Conservation (phyloP, 2,329 filamentous ascomycete genomes). For the Paracamarosporium sp. region DNA sequence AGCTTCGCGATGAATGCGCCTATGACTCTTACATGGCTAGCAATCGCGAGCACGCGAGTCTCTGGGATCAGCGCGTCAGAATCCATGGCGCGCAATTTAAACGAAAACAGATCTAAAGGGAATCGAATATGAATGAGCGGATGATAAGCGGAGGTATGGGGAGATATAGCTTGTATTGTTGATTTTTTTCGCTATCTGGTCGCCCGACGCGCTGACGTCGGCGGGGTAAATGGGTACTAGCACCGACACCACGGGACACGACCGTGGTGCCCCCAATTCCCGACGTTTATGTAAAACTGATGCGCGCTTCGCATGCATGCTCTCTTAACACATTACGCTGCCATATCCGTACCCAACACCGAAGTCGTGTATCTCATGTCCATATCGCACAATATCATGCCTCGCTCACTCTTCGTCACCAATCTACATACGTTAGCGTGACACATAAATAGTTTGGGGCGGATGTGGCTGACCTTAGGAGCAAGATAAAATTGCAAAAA, state of each 20-base stretch:
- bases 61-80: slow-evolving; percentile 60
- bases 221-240: slow-evolving; percentile 35
- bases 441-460: not conserved
- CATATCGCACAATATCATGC: slow-evolving; percentile 23
- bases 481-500: slow-evolving; percentile 97
- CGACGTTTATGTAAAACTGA: slow-evolving; percentile 22
- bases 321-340: slow-evolving; percentile 33
- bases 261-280: slow-evolving; percentile 23
- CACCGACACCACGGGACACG: slow-evolving; percentile 23
- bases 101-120: not conserved
- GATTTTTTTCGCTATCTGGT: slow-evolving; percentile 44
- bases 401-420: slow-evolving; percentile 66
- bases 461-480: slow-evolving; percentile 76
- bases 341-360: slow-evolving; percentile 30
- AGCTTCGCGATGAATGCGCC: slow-evolving; percentile 10
- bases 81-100: slow-evolving; percentile 32
- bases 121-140: not conserved
- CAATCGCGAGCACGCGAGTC: slow-evolving; percentile 80
- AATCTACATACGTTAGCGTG: slow-evolving; percentile 64
- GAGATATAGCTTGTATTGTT: slow-evolving; percentile 27
- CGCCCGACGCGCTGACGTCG: slow-evolving; percentile 42
- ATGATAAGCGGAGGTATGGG: slow-evolving; percentile 6
- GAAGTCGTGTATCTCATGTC: slow-evolving; percentile 33
- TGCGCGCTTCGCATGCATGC: slow-evolving; percentile 34
- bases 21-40: slow-evolving; percentile 82